A percentile compares a stretch with the other conserved stretches of the same genome.
Conservation (phyloP, 768 basidiomycete genomes). For the Crucibulum laeve region DNA sequence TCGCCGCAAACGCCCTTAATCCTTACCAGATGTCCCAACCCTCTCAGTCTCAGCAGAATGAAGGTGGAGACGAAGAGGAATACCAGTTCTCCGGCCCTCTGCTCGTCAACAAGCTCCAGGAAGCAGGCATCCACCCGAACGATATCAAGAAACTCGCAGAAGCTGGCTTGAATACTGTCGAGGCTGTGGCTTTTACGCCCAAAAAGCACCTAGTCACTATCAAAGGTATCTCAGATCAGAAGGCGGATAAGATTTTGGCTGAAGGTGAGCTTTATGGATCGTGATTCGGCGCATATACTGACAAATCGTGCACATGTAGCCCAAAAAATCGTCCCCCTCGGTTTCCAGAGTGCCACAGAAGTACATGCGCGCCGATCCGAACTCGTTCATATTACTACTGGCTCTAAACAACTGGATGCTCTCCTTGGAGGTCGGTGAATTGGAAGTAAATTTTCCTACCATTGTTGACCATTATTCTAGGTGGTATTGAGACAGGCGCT, state of each 20-base stretch:
- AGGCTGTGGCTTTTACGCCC: conserved; percentile 93
- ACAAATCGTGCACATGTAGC: conserved; percentile 41
- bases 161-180: conserved; percentile 90
- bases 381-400: conserved; percentile 94
- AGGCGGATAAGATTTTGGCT: conserved; percentile 92
- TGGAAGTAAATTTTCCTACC: conserved; percentile 5
- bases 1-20: not conserved
- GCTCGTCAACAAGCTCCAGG: conserved; percentile 79
- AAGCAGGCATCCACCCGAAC: conserved; percentile 82
- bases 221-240: conserved; percentile 95
- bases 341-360: conserved; percentile 97
- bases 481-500: conserved; percentile 96
- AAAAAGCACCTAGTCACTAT: conserved; percentile 89
- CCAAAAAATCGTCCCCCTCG: conserved; percentile 93
- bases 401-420: conserved; percentile 93
- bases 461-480: conserved; percentile 28
- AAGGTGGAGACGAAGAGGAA: conserved; percentile 49
- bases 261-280: conserved; percentile 59
- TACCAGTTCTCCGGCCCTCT: conserved; percentile 72
- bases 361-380: conserved; percentile 94
- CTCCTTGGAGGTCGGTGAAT: conserved; percentile 76
- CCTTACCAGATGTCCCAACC: conserved; percentile 51
- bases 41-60: conserved; percentile 31
- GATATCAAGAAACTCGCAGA: conserved; percentile 95
- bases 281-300: not conserved